Conservation (phyloP, 495 filamentous ascomycete genomes). For the Parathielavia appendiculata region DNA sequence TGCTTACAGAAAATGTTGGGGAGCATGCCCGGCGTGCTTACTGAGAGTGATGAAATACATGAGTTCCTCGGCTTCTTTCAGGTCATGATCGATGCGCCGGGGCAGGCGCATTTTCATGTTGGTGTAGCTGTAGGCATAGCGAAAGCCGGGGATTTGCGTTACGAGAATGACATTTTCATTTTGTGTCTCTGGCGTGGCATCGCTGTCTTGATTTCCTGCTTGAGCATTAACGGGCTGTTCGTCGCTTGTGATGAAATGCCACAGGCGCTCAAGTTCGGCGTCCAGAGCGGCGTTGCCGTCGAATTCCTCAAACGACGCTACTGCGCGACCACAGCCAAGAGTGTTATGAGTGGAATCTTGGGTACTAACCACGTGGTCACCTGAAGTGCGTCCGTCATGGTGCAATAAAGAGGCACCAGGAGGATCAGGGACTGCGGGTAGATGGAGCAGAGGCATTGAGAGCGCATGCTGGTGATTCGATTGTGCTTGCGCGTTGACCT, state of each 20-base stretch:
- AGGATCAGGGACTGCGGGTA: slow-evolving; percentile 30
- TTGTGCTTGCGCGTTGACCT: not conserved
- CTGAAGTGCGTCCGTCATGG: slow-evolving; percentile 31
- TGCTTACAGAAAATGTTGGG: not conserved
- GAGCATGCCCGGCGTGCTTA: slow-evolving; percentile 7
- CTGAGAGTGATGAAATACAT: slow-evolving; percentile 18
- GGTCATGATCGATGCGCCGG: slow-evolving; percentile 15
- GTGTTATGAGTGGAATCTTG: slow-evolving; percentile 14
- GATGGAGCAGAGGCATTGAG: slow-evolving; percentile 8
- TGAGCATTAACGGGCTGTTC: slow-evolving; percentile 23
- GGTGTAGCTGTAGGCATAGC: slow-evolving; percentile 13
- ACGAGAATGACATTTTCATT: slow-evolving; percentile 1
- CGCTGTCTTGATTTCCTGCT: slow-evolving; percentile 12
- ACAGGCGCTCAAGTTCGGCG: slow-evolving; percentile 15
- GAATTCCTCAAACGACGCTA: slow-evolving; percentile 6
- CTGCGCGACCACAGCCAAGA: not conserved
- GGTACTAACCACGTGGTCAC: slow-evolving; percentile 29
- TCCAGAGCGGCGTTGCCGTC: slow-evolving; percentile 12
- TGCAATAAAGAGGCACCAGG: slow-evolving; percentile 21
- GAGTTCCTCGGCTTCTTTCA: not conserved
- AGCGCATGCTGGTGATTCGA: not conserved
- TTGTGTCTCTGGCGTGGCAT: not conserved
- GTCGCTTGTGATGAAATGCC: slow-evolving; percentile 1
- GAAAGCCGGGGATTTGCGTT: slow-evolving; percentile 18
- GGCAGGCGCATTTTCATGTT: slow-evolving; percentile 8